Base-by-base conservation (phyloP, 1,284 basidiomycete species). In the Tylopilus orsonianus region DNA sequence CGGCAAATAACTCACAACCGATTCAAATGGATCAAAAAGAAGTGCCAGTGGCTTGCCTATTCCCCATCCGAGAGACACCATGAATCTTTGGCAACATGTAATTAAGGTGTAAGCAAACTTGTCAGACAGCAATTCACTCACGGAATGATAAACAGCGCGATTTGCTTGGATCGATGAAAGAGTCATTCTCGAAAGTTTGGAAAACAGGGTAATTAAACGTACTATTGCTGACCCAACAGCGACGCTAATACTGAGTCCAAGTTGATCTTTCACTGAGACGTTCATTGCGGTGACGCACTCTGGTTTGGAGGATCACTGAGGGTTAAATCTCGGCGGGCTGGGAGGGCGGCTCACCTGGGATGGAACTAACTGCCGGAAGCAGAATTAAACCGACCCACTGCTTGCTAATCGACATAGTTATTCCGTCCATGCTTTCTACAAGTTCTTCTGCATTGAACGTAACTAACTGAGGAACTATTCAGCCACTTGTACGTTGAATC, bases 201-300 rank as follows among this genome's bases (percentile, higher is more conserved):
- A 24, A 20, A 2, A 7, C 5, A 22, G 8, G 27, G 24, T 14
- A 27, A n/a, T n/a, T n/a, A n/a, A n/a, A 73, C 83, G 66, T 62
- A 93, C 87, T 54, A 96, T 93, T 52, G 88, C 91, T 2, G 89
- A 91, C n/a, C 91, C 92, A 30, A 93, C 88, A 7, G 93, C 92
- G 44, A 94, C 90, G 44, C 85, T 82, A 47, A 93, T 72, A 59
- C 80, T 81, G 8, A 90, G 75, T 54, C 81, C 83, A 43, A 91
- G 72, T 65, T 89, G 81, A 68, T 91, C 79, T 70, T 93, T 91
- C 54, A 91, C 83, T 0, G 91, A 91, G 6, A 93, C 90, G 4
- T 86, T 89, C 51, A 95, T 88, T 19, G 91, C 90, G 4, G 92
- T 93, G 42, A 86, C 83, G 63, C 93, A 91, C 65, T 96, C 93